phyloP scores from a whole-genome alignment of 1,284 basidiomycete species.

The Rhodotorula mucilaginosa region DNA sequence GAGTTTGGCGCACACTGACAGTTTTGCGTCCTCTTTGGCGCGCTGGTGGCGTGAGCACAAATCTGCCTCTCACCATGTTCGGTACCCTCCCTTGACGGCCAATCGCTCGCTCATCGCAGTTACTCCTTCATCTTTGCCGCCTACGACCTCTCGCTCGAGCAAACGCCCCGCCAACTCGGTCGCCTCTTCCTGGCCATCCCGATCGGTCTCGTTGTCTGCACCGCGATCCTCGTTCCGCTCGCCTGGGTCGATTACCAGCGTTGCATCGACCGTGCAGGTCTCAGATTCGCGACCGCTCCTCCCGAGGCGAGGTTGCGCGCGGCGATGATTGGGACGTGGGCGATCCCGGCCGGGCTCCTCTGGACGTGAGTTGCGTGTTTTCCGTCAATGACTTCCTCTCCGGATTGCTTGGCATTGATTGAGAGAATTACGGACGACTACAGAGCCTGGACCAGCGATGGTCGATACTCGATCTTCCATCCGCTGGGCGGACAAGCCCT shows the following conservation, averaged over 20 bases:
- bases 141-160: conserved; percentile 2
- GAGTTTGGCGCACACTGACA: not conserved
- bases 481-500: conserved; percentile 16
- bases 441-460: conserved; percentile 16
- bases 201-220: conserved; percentile 19
- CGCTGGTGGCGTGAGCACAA: conserved; percentile 13
- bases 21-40: conserved; percentile 28
- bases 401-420: not conserved
- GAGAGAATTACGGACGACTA: too few species aligned
- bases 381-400: not conserved
- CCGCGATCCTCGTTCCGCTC: not conserved
- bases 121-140: conserved; percentile 19
- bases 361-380: conserved; percentile 5
- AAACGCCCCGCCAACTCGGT: conserved; percentile 10
- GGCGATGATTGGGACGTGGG: conserved; percentile 29
- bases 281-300: not conserved
- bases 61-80: not conserved
- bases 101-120: not conserved
- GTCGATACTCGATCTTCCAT: not conserved
- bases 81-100: not conserved
- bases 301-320: conserved; percentile 19
- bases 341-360: conserved; percentile 10
- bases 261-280: not conserved
- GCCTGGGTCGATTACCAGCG: not conserved
- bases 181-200: conserved; percentile 21